These are phyloP conservation scores for Phytophthora uliginosa DNA, from an alignment of 352 stramenopile genomes.

Conservation along the genomic window DNA sequence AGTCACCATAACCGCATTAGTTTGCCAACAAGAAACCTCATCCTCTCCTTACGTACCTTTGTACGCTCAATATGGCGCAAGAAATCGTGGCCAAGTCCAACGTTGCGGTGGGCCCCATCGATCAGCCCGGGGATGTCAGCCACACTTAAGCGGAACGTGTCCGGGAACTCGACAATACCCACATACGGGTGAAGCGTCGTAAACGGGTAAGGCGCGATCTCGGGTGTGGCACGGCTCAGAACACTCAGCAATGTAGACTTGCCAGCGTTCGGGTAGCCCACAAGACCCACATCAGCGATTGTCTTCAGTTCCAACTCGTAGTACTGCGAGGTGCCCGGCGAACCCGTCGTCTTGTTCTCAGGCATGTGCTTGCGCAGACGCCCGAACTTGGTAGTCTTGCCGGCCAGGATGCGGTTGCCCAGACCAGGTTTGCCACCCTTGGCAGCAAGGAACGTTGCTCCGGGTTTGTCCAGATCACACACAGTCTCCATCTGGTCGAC, in stretches of 20 bases:
- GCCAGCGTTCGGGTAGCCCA: slow-evolving; percentile 99
- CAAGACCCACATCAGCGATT: slow-evolving; percentile 98
- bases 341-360: slow-evolving; percentile 85
- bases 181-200: slow-evolving; percentile 98
- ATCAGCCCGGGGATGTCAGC: slow-evolving; percentile 92
- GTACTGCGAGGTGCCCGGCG: slow-evolving; percentile 95
- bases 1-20: background rate
- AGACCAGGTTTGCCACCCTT: slow-evolving; percentile 86
- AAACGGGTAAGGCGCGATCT: slow-evolving; percentile 98
- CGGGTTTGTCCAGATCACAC: slow-evolving; percentile 81
- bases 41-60: slow-evolving; percentile 70
- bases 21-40: background rate
- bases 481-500: slow-evolving; percentile 84
- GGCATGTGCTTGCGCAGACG: slow-evolving; percentile 89
- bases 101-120: slow-evolving; percentile 94
- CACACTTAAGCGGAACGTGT: slow-evolving; percentile 94
- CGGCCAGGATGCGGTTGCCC: slow-evolving; percentile 87
- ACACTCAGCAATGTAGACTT: slow-evolving; percentile 97
- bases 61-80: slow-evolving; percentile 99
- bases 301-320: slow-evolving; percentile 98
- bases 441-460: slow-evolving; percentile 77
- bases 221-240: slow-evolving; percentile 93
- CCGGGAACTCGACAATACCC: slow-evolving; percentile 95
- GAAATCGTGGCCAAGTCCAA: slow-evolving; percentile 99
- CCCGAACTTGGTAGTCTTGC: slow-evolving; percentile 86